phyloP scores from a whole-genome alignment of 2,329 filamentous ascomycete species.

The Diplodia scrobiculata region DNA sequence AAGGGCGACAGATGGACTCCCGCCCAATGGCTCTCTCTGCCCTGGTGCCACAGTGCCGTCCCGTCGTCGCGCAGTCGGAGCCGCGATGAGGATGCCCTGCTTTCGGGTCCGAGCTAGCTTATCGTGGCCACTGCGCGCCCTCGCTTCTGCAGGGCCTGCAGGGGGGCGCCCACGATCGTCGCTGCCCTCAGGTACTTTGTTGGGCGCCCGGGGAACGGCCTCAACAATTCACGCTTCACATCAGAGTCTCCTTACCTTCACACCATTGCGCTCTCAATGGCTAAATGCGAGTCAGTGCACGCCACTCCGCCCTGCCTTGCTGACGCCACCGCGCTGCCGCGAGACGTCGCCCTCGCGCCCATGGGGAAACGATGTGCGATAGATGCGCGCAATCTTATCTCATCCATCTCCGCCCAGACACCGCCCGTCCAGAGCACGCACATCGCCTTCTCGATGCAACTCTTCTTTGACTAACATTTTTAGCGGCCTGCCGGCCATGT shows the following conservation, averaged over 20 bases:
- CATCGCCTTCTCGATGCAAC: not conserved
- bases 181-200: constrained; percentile 15
- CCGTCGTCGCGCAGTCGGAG: constrained; percentile 7
- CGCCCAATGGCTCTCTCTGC: not conserved
- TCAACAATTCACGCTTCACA: constrained; percentile 26
- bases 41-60: too few species aligned
- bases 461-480: not conserved
- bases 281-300: constrained; percentile 8
- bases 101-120: constrained; percentile 17
- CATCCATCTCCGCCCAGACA: constrained; percentile 19
- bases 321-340: constrained; percentile 12
- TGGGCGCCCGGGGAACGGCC: constrained; percentile 22
- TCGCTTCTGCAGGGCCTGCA: constrained; percentile 22
- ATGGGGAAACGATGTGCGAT: constrained; percentile 9
- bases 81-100: constrained; percentile 8
- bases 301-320: not conserved
- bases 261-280: constrained; percentile 5
- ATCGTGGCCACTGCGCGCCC: constrained; percentile 10
- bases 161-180: constrained; percentile 8
- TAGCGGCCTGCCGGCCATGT: constrained; percentile 5
- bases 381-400: constrained; percentile 18
- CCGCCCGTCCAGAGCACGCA: not conserved
- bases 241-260: constrained; percentile 28
- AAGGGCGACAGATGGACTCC: not conserved
- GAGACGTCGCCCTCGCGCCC: constrained; percentile 4